Base-by-base conservation (phyloP, 2,329 filamentous ascomycete species). In the Cladobotryum mycophilum region DNA sequence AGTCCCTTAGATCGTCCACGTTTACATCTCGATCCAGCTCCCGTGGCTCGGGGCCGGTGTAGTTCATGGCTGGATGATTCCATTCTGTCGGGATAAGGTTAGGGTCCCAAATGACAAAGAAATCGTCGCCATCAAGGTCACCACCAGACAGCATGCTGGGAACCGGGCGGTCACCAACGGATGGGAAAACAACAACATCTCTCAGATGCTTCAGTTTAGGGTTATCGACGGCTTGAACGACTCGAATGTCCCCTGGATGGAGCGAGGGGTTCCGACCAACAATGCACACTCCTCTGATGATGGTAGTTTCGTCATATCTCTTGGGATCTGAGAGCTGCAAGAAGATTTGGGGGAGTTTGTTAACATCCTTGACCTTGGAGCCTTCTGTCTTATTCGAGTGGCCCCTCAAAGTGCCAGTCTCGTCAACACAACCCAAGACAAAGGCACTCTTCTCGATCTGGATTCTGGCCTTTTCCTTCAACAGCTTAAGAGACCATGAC, bases 111-210 rank as follows among this genome's bases (percentile, higher is more conserved):
- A 96, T 86, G 5, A 97, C 83, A 49, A 97, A 85, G 64, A 90
- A 99, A 63, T 99, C 93, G 60, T 99, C 93, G 0, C 93, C 93
- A 62, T 99, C 93, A 0, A 99, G 77, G 62, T 99, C 93, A 0
- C 93, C 93, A 2, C 93, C 93, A 4, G 93, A 96, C 56, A 93
- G 90, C 92, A 97, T 97, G 61, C 87, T 90, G 1, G 91, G 83
- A 18, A 99, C 71, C 55, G 95, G 89, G 14, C 86, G 78, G 61
- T 96, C 89, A 0, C 92, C 92, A 0, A 74, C 85, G 35, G 88
- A 82, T 1, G 93, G 89, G 45, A 99, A 85, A 0, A 97, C 90
- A 1, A 97, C 85, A 1, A 95, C 88, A 62, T 97, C 85, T 51
- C 80, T 84, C 4, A 96, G 75, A 60, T 96, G 88, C 42, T 76